A percentile compares a stretch with the other conserved stretches of the same genome.
Conservation (phyloP, 2,329 filamentous ascomycete species). For the Scedosporium apiospermum region DNA sequence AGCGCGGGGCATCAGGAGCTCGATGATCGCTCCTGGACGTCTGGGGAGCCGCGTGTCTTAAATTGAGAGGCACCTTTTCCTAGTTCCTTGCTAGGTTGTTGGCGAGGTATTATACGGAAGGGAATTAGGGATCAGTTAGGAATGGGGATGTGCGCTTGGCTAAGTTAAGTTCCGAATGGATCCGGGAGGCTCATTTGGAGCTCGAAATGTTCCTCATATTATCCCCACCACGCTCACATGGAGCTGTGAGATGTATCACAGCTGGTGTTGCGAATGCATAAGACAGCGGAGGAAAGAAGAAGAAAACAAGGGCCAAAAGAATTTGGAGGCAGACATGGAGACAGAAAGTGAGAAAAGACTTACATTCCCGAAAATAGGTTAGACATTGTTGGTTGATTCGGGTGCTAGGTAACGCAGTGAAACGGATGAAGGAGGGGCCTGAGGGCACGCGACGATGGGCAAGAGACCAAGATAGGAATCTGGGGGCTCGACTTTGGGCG, state of each 20-base stretch:
- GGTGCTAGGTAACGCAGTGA: conserved; percentile 10
- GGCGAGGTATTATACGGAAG: background rate
- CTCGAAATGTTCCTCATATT: background rate
- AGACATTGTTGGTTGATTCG: conserved; percentile 35
- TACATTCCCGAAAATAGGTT: conserved; percentile 55
- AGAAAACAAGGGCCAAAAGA: background rate
- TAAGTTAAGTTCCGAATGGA: background rate
- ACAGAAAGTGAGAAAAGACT: conserved; percentile 23
- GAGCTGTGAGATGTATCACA: background rate
- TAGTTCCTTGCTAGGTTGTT: background rate
- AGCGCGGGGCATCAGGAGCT: background rate
- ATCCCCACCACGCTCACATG: background rate
- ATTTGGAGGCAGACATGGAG: background rate
- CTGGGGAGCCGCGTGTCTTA: background rate
- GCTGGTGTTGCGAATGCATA: background rate
- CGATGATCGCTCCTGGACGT: background rate
- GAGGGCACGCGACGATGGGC: background rate
- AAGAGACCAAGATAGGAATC: background rate
- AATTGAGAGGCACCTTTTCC: background rate
- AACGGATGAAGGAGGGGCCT: conserved; percentile 1
- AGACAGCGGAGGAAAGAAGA: background rate
- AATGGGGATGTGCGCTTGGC: background rate
- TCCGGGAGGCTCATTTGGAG: background rate
- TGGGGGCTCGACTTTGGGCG: conserved; percentile 2
- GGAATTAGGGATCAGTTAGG: background rate